Conservation (phyloP, 1,284 basidiomycete species). For the Garcileccinum viscosum region DNA sequence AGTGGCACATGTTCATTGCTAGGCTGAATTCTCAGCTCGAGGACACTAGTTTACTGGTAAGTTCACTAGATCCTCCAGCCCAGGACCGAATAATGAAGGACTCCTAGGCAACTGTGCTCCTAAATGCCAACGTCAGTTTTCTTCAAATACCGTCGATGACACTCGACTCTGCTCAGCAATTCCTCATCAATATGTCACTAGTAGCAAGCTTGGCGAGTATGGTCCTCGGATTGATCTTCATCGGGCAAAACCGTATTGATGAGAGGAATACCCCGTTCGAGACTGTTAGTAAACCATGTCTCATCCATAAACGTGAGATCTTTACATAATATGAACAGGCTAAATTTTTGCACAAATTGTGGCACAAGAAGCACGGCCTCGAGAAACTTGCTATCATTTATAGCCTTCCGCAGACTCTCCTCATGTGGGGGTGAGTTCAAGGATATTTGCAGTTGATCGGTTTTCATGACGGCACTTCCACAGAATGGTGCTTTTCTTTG, state of each 20-base stretch:
- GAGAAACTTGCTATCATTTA: slow-evolving; percentile 47
- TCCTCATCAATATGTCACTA: not conserved
- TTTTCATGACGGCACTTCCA: slow-evolving; percentile 16
- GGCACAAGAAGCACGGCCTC: slow-evolving; percentile 38
- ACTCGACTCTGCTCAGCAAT: not conserved
- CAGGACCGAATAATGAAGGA: not conserved
- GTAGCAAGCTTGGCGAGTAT: not conserved
- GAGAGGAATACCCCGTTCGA: not conserved
- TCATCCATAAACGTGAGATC: not conserved
- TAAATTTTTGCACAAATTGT: slow-evolving; percentile 31
- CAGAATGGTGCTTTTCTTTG: slow-evolving; percentile 37
- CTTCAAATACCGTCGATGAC: not conserved
- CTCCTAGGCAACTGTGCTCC: not conserved
- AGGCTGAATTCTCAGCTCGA: not conserved
- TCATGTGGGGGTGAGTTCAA: slow-evolving; percentile 49
- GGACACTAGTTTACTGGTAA: not conserved
- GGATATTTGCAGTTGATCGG: not conserved
- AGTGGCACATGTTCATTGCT: not conserved
- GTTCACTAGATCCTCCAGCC: not conserved
- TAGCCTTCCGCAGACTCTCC: slow-evolving; percentile 44
- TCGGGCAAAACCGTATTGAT: not conserved
- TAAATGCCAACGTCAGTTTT: not conserved
- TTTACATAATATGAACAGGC: slow-evolving; percentile 31
- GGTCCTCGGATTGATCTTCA: not conserved
- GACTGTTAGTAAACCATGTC: not conserved